Conservation (phyloP, 768 basidiomycete genomes). For the Lactarius indigo region DNA sequence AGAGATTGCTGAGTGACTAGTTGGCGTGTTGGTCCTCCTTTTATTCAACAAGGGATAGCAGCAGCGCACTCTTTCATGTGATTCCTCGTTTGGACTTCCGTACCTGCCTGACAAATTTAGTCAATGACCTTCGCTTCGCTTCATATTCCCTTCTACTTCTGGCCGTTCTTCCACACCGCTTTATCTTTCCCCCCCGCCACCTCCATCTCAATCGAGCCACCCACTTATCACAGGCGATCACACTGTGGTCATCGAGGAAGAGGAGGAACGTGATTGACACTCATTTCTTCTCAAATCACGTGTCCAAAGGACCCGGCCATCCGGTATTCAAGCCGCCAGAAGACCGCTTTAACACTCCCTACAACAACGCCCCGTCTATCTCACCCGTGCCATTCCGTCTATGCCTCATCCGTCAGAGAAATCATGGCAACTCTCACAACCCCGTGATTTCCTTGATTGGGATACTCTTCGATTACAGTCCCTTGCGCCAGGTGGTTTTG, state of each 20-base stretch:
- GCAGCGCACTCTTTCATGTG: slow-evolving; percentile 13
- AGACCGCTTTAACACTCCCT: neutral
- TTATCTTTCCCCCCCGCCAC: neutral
- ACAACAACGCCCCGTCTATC: neutral
- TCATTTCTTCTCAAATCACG: neutral
- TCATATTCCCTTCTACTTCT: neutral
- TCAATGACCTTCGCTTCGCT: neutral
- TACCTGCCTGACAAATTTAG: neutral
- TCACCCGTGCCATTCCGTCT: neutral
- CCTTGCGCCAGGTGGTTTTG: slow-evolving; percentile 61
- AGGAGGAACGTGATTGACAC: neutral
- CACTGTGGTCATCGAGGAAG: neutral
- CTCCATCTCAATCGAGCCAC: too few species aligned
- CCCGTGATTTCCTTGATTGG: slow-evolving; percentile 39
- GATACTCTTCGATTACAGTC: slow-evolving; percentile 43
- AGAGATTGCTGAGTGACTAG: neutral
- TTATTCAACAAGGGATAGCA: slow-evolving; percentile 4
- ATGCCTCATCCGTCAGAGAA: neutral
- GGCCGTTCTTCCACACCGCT: neutral
- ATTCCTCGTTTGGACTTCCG: slow-evolving; percentile 1
- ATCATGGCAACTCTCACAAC: neutral
- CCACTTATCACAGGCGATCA: neutral
- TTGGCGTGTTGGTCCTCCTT: neutral
- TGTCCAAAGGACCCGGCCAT: neutral
- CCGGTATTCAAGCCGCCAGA: neutral